Base-by-base conservation (phyloP, 352 stramenopile species). In the Globisporangium okanoganense region DNA sequence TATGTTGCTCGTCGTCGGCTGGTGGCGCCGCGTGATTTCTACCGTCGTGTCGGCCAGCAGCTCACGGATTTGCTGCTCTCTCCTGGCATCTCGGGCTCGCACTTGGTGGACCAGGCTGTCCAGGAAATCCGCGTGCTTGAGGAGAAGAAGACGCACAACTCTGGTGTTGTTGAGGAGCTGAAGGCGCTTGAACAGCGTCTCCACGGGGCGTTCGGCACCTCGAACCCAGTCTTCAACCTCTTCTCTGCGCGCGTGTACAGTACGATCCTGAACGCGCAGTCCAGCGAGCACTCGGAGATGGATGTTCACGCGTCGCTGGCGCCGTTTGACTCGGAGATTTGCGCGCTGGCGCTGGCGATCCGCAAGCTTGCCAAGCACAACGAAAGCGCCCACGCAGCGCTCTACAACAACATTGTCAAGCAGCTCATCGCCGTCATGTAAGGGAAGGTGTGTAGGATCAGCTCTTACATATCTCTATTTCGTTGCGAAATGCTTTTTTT, bases 371-470 rank as follows among this genome's bases (percentile, higher is more conserved):
- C 69, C n/a, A 73, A 78, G 61, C 83, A 89, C 71, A 93, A 93
- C 45, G 78, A 91, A 54, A 70, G 52, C 10, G 79, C 90, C 18
- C 73, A 90, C 48, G 81, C 71, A 31, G 61, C 74, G 9, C 63
- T 85, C 27, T 93, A 93, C 77, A 93, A 90, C 59, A 51, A 20
- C 41, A 72, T 88, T 38, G 67, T 88, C 47, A 73, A 83, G 56
- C 64, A 64, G 14, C 61, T 85, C 16, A 54, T 79, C n/a, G 44
- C 71, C 5, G 45, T 66, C 33, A 36, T 55, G 54, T 76, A 70
- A 57, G 13, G 29, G 45, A 51, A 51, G 45, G 38, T 44, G 38
- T 44, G 38, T 44, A 14, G 10, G 38, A 44, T 44, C 6, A 20
- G 38, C 10, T 41, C 36, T 18, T 41, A n/a, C n/a, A n/a, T n/a